Percentiles rank a stretch among this genome's conserved stretches.
Conservation (phyloP, 2,329 filamentous ascomycete species). For the Rutstroemia sp. region DNA sequence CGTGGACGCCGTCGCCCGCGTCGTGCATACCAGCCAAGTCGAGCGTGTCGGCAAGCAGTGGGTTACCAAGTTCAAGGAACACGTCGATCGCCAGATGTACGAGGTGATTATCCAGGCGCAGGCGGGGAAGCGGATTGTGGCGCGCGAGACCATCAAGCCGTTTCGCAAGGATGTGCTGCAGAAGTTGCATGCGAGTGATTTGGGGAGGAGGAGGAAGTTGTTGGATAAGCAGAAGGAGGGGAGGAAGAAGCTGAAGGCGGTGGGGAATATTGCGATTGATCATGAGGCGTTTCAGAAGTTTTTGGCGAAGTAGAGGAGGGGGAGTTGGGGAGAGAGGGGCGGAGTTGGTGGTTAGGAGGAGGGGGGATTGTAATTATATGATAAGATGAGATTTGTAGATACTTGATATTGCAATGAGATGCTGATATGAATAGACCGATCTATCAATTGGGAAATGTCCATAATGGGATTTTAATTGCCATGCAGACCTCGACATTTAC, state of each 20-base stretch:
- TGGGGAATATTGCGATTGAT: constrained; percentile 92
- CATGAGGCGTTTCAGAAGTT: constrained; percentile 94
- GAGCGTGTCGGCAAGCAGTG: constrained; percentile 76
- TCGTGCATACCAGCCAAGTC: constrained; percentile 77
- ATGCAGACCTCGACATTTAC: no score
- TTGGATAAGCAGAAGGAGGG: constrained; percentile 97
- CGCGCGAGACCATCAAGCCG: constrained; percentile 90
- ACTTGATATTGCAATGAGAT: no score
- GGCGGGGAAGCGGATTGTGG: constrained; percentile 74
- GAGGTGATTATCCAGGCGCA: constrained; percentile 93
- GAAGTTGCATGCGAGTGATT: constrained; percentile 88
- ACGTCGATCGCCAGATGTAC: constrained; percentile 94
- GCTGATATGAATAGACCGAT: no score
- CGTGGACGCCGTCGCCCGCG: constrained; percentile 88
- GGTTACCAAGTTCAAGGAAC: constrained; percentile 95
- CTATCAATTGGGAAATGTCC: no score
- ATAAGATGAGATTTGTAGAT: no score
- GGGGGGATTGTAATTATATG: no score
- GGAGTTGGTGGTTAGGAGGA: no score
- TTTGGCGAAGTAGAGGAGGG: constrained; percentile 58
- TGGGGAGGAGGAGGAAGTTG: constrained; percentile 74
- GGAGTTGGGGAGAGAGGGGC: background rate
- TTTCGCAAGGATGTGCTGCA: constrained; percentile 92
- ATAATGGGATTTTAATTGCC: no score
- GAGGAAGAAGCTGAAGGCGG: constrained; percentile 73